Evolutionary conservation across 2,329 filamentous ascomycete genomes (phyloP), one percentile per base, ranked within the genome.

Genomic region (Aspergillus candidus): DNA sequence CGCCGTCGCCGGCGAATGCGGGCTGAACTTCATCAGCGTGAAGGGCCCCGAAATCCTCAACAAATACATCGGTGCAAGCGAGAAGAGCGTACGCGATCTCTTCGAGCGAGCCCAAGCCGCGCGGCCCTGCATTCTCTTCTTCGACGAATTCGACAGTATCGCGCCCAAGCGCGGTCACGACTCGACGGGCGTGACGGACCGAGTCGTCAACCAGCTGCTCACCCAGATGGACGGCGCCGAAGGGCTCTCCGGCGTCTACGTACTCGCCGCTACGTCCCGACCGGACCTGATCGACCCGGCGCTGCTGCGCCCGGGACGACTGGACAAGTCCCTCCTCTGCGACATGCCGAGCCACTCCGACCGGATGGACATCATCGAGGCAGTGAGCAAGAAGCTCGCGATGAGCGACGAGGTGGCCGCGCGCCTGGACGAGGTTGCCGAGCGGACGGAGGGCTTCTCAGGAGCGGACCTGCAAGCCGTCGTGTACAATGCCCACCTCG

Each of bases 181-280:
- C 65, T 93, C 86, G 2, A 98, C 93, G 0, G 93, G 94, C 52
- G 94, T 98, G n/a, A 98, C 93, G 0, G 94, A 98, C 67, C 82
- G 94, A 32, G 94, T 98, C 0, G 93, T 98, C 56, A 98, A 98
- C 65, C 94, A 98, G 73, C 81, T 98, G 45, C 78, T 98, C 10
- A 98, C 94, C 0, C 91, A 97, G 66, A 98, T 98, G 93, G 93
- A 98, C 60, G 93, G 93, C 60, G 93, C 93, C 0, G 94, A 98
- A 67, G 94, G 93, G 0, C 71, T 98, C 4, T 89, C 84, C 0
- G 93, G 93, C 2, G 94, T 98, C 0, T 98, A 98, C 57, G 93
- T 98, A 5, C 78, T 98, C 3, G 94, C 94, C 15, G 94, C 93
- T 1, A 98, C 93, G 0, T 91, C 85, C 1, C 76, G 94, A 4